Evolutionary conservation across 2,329 filamentous ascomycete species (phyloP).

Genomic region (Beauveria scarabaeidicola): DNA sequence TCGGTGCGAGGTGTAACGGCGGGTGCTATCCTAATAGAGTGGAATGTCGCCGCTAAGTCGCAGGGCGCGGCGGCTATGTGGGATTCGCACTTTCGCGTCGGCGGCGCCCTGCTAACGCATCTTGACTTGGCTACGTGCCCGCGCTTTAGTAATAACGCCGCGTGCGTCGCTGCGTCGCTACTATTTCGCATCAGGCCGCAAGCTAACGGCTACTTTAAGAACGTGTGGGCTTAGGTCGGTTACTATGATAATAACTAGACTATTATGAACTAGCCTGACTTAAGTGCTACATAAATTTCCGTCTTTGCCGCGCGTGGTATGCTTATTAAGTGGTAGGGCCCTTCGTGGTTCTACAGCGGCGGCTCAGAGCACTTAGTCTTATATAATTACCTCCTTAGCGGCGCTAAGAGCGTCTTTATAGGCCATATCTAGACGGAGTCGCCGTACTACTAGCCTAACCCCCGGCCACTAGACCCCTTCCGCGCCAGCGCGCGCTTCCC

Average conservation of each 20-base stretch:
- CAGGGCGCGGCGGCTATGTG: constrained; percentile 31
- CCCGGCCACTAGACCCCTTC: constrained; percentile 37
- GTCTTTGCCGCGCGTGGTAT: constrained; percentile 29
- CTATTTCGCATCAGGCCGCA: constrained; percentile 36
- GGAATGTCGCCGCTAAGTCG: constrained; percentile 52
- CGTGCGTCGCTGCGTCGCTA: constrained; percentile 52
- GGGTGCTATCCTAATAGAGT: constrained; percentile 63
- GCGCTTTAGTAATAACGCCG: constrained; percentile 24
- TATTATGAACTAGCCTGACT: neutral
- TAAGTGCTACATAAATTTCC: constrained; percentile 18
- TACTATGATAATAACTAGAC: constrained; percentile 47
- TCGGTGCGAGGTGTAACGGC: constrained; percentile 57
- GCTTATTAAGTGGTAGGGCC: constrained; percentile 22
- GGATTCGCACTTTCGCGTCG: constrained; percentile 39
- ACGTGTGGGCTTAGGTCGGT: constrained; percentile 58
- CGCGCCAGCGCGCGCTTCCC: constrained; percentile 11
- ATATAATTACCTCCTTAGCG: constrained; percentile 43
- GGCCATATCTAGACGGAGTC: constrained; percentile 47
- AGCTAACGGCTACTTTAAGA: constrained; percentile 40
- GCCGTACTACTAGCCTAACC: constrained; percentile 48
- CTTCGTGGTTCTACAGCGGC: constrained; percentile 39
- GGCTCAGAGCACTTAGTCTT: constrained; percentile 41
- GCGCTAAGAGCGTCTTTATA: constrained; percentile 40
- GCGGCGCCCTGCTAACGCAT: constrained; percentile 19
- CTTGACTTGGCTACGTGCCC: constrained; percentile 17